Base-by-base conservation (phyloP, 768 basidiomycete species). In the Trametes villosa region DNA sequence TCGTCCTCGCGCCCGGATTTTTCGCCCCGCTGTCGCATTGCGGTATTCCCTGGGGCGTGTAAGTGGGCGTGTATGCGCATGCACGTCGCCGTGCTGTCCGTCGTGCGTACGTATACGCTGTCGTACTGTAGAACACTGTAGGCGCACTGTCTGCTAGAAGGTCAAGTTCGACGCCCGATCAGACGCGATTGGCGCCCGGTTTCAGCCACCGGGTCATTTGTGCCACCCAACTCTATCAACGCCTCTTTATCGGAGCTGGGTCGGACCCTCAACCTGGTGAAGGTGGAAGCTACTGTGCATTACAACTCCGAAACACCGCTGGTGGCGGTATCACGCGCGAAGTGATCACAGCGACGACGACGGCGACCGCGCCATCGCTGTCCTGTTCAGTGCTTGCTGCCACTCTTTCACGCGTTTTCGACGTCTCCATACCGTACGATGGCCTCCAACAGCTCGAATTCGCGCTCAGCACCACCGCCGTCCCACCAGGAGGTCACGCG, bases 401-500 rank as follows among this genome's bases (percentile, higher is more conserved):
- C 56, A 53, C 38, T 55, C 20, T 22, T 50, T 18, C 41, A 60
- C 63, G 45, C 63, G 47, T 51, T 22, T 33, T 11, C 27, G 45
- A 48, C 51, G 38, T 46, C 45, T 18, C 26, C 53, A 22, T 18
- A 22, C 42, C 33, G 45, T 24, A 15, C 29, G 40, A 53, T 56
- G 58, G 53, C 57, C 58, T 59, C 60, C 55, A 53, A 31, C 47
- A 49, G 54, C 60, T 57, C 64, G 34, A 52, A 57, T n/a, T 38
- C 68, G 12, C 48, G 64, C 45, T 62, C 77, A n/a, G 76, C 69
- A 18, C 74, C 88, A 15, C 89, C 92, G 5, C 94, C 92, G 9
- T 88, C 93, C 13, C 87, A 88, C 17, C 92, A 93, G 72, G 94
- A 96, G 77, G 85, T 96, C 18, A 83, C 91, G 59, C 81, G 92